A percentile compares a stretch with the other conserved stretches of the same genome.
These are phyloP conservation scores for Cyclotella distinguenda DNA, from an alignment of 108 stramenopile species.

Conservation along the genomic window DNA sequence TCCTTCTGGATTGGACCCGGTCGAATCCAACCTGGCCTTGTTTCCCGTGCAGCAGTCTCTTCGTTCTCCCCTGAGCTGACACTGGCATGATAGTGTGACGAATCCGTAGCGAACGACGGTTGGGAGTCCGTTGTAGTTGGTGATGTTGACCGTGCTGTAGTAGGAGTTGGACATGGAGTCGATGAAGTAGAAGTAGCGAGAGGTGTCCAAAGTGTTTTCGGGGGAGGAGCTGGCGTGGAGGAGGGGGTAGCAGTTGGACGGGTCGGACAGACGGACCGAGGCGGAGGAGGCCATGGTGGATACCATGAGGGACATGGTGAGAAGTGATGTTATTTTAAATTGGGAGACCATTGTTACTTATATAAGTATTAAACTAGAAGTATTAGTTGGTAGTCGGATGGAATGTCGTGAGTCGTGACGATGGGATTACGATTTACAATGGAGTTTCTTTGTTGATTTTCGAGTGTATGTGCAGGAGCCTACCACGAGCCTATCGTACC, in stretches of 20 bases:
- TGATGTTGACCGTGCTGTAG: background rate
- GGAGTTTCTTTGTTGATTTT: no score
- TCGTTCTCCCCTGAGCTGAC: constrained; percentile 8
- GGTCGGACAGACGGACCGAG: background rate
- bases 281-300: no score
- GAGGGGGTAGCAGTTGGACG: constrained; percentile 11
- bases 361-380: no score
- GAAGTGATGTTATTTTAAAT: no score
- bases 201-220: background rate
- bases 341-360: no score
- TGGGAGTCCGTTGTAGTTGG: background rate
- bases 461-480: no score
- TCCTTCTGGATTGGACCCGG: constrained; percentile 11
- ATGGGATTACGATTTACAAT: no score
- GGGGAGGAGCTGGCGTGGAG: constrained; percentile 5
- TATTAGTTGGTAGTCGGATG: no score
- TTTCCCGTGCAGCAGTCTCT: constrained; percentile 14
- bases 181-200: constrained; percentile 10
- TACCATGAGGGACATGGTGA: no score
- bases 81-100: constrained; percentile 27
- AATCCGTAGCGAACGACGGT: constrained; percentile 4
- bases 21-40: constrained; percentile 9
- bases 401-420: no score
- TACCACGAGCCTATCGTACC: no score
- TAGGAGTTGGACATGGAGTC: constrained; percentile 15